Conservation (phyloP, 2,329 filamentous ascomycete species). For the Exophiala aquamarina region DNA sequence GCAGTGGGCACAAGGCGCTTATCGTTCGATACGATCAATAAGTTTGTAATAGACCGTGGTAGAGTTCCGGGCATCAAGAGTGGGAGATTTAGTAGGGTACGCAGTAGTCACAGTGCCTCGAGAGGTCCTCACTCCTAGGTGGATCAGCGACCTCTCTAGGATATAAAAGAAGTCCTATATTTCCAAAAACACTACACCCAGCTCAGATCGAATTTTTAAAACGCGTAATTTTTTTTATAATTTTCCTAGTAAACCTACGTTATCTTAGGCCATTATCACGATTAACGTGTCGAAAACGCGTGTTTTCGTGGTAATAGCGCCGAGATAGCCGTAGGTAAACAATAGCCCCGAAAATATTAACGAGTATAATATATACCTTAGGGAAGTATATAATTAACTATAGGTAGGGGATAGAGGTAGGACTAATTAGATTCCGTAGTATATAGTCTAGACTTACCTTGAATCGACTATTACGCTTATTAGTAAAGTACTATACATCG, state of each 20-base stretch:
- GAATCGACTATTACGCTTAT: conserved; percentile 7
- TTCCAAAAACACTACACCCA: neutral
- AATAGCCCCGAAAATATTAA: conserved; percentile 14
- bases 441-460: conserved; percentile 6
- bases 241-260: conserved; percentile 34
- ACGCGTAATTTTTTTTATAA: neutral
- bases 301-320: conserved; percentile 11
- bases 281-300: conserved; percentile 7
- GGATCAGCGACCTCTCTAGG: no score
- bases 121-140: no score
- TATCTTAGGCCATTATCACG: conserved; percentile 3
- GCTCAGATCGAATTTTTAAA: conserved; percentile 4
- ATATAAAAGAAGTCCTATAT: no score
- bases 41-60: no score
- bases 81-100: no score
- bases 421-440: conserved; percentile 8
- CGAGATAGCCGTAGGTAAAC: conserved; percentile 11
- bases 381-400: conserved; percentile 7
- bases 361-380: conserved; percentile 12
- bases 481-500: conserved; percentile 7
- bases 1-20: no score
- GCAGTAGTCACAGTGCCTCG: no score
- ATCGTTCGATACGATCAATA: no score
- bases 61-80: no score
- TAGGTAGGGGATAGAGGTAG: conserved; percentile 10